phyloP scores from a whole-genome alignment of 306 rosid species.

The Datisca glomerata region DNA sequence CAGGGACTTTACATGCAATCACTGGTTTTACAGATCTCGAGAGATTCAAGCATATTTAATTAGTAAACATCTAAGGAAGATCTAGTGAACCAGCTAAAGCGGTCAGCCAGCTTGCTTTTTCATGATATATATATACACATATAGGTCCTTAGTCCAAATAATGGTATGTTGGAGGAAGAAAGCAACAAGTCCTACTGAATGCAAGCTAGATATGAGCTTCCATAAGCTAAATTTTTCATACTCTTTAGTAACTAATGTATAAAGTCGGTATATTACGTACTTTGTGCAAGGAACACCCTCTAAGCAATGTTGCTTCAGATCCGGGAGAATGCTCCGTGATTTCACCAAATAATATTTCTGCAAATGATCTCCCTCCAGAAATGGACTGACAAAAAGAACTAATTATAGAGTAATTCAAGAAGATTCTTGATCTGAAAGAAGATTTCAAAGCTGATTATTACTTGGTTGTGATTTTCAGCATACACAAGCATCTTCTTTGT shows the following conservation, averaged over 20 bases:
- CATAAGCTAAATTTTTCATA: slow-evolving; percentile 6
- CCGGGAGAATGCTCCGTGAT: slow-evolving; percentile 29
- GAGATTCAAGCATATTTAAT: neutral
- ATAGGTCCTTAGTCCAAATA: too few species aligned
- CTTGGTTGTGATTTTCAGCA: slow-evolving; percentile 94
- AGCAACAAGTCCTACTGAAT: too few species aligned
- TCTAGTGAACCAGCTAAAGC: too few species aligned
- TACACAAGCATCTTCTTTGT: slow-evolving; percentile 70
- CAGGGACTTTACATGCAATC: neutral
- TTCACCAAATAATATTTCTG: slow-evolving; percentile 76
- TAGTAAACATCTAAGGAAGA: neutral
- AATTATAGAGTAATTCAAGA: neutral
- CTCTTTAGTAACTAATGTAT: slow-evolving; percentile 8
- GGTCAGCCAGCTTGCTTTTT: too few species aligned
- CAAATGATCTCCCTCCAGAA: slow-evolving; percentile 77
- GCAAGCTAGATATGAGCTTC: neutral
- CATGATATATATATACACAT: too few species aligned
- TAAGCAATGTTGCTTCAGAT: slow-evolving; percentile 38
- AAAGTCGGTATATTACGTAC: slow-evolving; percentile 29
- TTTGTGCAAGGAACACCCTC: slow-evolving; percentile 88
- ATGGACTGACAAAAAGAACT: slow-evolving; percentile 45
- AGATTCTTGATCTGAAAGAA: slow-evolving; percentile 1
- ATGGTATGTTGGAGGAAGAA: too few species aligned
- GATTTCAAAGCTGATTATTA: slow-evolving; percentile 13
- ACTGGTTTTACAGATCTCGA: neutral